These are phyloP conservation scores for Cantharellus anzutake DNA, from an alignment of 768 basidiomycete species.

Conservation along the genomic window DNA sequence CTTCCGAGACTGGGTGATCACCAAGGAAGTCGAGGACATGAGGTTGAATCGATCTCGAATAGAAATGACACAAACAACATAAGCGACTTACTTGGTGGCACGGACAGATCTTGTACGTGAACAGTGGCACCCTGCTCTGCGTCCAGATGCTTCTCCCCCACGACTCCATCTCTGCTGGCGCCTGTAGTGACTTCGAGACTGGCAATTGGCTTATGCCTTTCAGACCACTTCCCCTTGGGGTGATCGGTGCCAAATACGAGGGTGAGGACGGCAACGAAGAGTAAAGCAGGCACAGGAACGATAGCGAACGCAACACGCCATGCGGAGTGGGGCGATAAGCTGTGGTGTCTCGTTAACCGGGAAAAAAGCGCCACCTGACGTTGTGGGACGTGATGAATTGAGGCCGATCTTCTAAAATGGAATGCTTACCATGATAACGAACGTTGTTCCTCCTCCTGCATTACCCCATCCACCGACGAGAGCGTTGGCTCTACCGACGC, in stretches of 20 bases:
- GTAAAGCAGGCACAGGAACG: slow-evolving; percentile 35
- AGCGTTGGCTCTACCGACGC: slow-evolving; percentile 30
- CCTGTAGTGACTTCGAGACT: slow-evolving; percentile 5
- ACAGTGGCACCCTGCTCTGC: background rate
- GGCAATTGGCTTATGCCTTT: slow-evolving; percentile 22
- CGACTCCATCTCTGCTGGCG: background rate
- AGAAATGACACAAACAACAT: too few species aligned
- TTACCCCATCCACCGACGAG: slow-evolving; percentile 39
- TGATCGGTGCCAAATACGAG: slow-evolving; percentile 34
- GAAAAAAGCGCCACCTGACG: slow-evolving; percentile 11
- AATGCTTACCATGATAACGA: slow-evolving; percentile 36
- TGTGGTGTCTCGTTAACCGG: slow-evolving; percentile 5
- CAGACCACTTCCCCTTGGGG: slow-evolving; percentile 33
- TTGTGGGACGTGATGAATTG: background rate
- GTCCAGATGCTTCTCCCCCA: background rate
- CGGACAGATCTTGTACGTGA: background rate
- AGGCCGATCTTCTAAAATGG: slow-evolving; percentile 15
- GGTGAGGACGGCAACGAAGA: slow-evolving; percentile 23
- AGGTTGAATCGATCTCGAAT: too few species aligned
- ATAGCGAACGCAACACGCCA: slow-evolving; percentile 39
- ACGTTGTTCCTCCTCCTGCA: slow-evolving; percentile 24
- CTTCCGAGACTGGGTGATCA: background rate
- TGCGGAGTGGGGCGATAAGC: slow-evolving; percentile 19
- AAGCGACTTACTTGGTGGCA: background rate
- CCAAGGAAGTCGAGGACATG: too few species aligned